Base-by-base conservation (phyloP, 2,329 filamentous ascomycete species). In the Nemania diffusa region DNA sequence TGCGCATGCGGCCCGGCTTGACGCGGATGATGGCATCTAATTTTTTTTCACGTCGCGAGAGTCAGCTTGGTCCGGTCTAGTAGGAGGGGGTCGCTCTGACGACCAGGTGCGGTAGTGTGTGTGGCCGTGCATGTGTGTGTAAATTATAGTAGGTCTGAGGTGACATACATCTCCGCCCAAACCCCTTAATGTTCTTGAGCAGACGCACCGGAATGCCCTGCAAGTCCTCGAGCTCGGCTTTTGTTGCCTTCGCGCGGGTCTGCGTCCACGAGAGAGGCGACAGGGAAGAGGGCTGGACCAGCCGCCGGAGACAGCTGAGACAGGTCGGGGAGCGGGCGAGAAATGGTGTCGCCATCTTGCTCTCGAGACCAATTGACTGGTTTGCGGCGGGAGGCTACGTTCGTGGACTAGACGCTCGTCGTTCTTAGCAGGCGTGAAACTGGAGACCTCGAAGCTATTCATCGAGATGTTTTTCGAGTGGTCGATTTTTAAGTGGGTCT, bases 181-280 rank as follows among this genome's bases (percentile, higher is more conserved):
- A 84, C 22, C 76, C 75, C 24, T 74, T 73, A 15, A 84, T 78
- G 63, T 83, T 79, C 61, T 78, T 68, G 8, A 83, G 74, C 67
- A 84, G 75, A 26, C 82, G 81, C 72, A 84, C 82, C 22, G 82
- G 76, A 13, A 83, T 81, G 66, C 81, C 81, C 65, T 79, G 74
- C 27, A 77, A 73, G 64, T 82, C 79, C 56, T 77, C 75, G 46
- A 78, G 75, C 61, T 78, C 77, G 64, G 77, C 73, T 55, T 76
- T 75, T 56, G 74, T 79, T 69, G 78, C 78, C 74, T 76, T 81
- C 37, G 76, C 75, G 62, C 81, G 81, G 55, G 76, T 73, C 71
- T 80, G 79, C 56, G 71, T 73, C 27, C 75, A 65, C 42, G 74
- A 65, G 32, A 75, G 67, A 65, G 73, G 71, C 53, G 73, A 48